Evolutionary conservation across 768 basidiomycete genomes (phyloP), one percentile per base, ranked within the genome.

Genomic region (Epithele typhae): DNA sequence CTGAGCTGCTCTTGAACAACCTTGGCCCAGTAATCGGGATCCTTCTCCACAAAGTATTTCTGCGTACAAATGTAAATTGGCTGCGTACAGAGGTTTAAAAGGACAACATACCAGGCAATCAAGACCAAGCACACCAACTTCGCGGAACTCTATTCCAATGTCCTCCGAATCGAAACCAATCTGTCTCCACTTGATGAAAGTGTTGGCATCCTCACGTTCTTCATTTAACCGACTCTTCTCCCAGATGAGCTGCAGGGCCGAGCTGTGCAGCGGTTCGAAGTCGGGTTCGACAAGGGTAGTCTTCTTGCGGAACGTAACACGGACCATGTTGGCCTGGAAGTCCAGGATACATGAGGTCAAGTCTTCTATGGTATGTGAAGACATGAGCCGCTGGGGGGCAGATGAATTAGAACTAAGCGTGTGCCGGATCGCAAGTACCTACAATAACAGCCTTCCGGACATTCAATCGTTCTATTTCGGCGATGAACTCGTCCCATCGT

Each of bases 291-390:
- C 87, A 19, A 78, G 64, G 3, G 87, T 87, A 14, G 76, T 86
- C 68, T 91, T 92, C 69, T 85, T 87, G 45, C 84, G 79, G 62
- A 87, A 86, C 12, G 79, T 81, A 23, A 90, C 79, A 32, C 87
- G 81, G 45, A 88, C 72, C 48, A 92, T 78, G 64, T 90, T 91
- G 22, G 87, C 82, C 68, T 93, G 91, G 64, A 92, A 93, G 60
- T 92, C 87, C 45, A 92, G 74, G 38, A 93, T 84, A 48, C 82
- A 84, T 0, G 89, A 92, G 6, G 84, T 81, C 44, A 92, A 68
- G 59, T 92, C 90, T 52, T 90, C 87, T 40, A 82, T 78, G 23
- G 81, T 84, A 55, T 89, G 85, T 24, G 84, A 76, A 7, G 84
- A 81, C 88, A 92, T 92, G 39, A 92, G 74, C 46, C 83, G 81